Evolutionary conservation across 768 basidiomycete species (phyloP), one percentile per base, ranked within the genome.

Genomic region (Macrolepiota fuliginosa): DNA sequence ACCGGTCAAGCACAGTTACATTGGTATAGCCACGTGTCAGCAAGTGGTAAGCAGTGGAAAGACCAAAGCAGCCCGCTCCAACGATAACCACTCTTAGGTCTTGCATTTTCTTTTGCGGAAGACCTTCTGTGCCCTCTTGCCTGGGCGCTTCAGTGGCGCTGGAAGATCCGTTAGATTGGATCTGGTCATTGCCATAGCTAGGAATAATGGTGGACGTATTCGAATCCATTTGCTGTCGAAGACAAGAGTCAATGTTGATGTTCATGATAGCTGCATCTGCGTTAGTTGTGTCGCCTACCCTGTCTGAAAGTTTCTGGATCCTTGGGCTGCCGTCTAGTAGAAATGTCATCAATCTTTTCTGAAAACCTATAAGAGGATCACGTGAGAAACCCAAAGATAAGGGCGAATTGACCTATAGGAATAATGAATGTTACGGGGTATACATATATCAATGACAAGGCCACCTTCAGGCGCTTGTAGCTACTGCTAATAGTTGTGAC

Each of bases 61-160:
- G 76, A 5, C 95, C 95, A 70, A 96, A 96, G 65, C 87, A 87
- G 4, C 93, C 93, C 42, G 91, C 88, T 27, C 93, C 93, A 46
- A 93, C 78, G 63, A 95, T 87, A 56, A 94, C 68, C 35, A 61
- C 54, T 11, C 46, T 35, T 12, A 35, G 49, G 88, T 76, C 54
- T 71, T 74, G 45, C 45, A 32, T 22, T 11, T 5, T 9, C 9
- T 19, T 19, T 39, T 54, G 53, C 53, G 29, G 29, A 7, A 3
- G 29, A 32, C 19, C n/a, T 9, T 54, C 22, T 15, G 22, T 11
- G 13, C 10, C 53, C 17, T 39, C 53, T 54, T 24, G 47, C 29
- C 2, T 1, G 37, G 37, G 24, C 13, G 24, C 15, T 15, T 29
- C 56, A 32, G n/a, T 32, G 4, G 42, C 15, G 19, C 15, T 39